Base-by-base conservation (phyloP, 805 yeast species). In the Metschnikowia baotianmanensis region DNA sequence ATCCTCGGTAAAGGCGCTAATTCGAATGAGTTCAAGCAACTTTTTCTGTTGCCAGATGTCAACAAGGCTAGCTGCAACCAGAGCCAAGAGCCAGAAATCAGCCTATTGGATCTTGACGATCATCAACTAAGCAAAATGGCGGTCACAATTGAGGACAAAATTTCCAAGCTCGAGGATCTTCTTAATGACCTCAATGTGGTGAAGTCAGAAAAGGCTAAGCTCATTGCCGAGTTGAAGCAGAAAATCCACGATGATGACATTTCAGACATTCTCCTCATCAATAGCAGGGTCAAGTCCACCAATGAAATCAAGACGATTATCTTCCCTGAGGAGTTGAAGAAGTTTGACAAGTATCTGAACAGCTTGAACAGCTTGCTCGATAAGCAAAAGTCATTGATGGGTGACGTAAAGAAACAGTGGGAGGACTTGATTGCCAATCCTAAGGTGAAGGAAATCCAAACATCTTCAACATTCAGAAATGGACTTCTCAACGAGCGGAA, bases 181-280 rank as follows among this genome's bases (percentile, higher is more conserved):
- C 65, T 83, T 32, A 77, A 76, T 34, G 82, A 81, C 41, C 69
- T 91, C 53, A 77, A 77, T 42, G 69, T 76, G 31, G 57, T 88
- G 43, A 80, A 80, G 51, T 67, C 74, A 23, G 93, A 86, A 57
- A 78, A 95, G 33, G 59, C 67, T 5, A 69, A 78, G 27, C 71
- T 83, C 2, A 67, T 86, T 25, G 71, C 71, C 2, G 86, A 81
- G 36, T 69, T 91, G 53, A 88, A 88, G 55, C 72, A 69, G 6
- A 76, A 76, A 34, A 80, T 86, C 24, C 93, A 82, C 53, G 71
- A 74, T 11, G 98, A 91, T 62, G 97, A 91, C 57, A 87, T 89
- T 36, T 83, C 96, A 0, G 81, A 83, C 38, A 68, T 82, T 10
- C 69, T 91, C 23, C 76, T 91, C 7, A 67, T 82, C 48, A 83